These are phyloP conservation scores for Aspergillus brunneoviolaceus DNA, from an alignment of 2,329 filamentous ascomycete species.

Conservation along the genomic window DNA sequence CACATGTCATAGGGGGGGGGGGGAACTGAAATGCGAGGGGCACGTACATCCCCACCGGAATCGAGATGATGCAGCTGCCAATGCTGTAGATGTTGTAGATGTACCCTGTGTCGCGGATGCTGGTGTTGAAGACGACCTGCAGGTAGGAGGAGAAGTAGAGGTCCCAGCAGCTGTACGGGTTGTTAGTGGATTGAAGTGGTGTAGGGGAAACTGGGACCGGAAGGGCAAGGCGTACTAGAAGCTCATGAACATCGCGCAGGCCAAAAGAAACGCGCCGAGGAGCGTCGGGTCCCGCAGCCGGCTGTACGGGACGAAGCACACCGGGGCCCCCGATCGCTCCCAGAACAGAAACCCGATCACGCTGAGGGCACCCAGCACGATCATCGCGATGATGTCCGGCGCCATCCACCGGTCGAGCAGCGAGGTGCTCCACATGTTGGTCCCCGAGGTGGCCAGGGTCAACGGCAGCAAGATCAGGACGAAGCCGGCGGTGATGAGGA, in stretches of 20 bases:
- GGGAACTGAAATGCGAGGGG: neutral
- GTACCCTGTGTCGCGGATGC: constrained; percentile 23
- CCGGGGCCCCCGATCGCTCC: constrained; percentile 22
- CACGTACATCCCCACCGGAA: constrained; percentile 17
- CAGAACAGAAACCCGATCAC: constrained; percentile 21
- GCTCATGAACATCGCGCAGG: constrained; percentile 15
- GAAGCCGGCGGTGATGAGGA: constrained; percentile 30
- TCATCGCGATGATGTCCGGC: constrained; percentile 24
- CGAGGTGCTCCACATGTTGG: constrained; percentile 5
- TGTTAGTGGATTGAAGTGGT: neutral
- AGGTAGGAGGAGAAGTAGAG: constrained; percentile 27
- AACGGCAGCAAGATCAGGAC: constrained; percentile 32
- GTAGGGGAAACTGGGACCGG: neutral
- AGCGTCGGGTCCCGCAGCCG: constrained; percentile 24
- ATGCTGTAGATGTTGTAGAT: constrained; percentile 26
- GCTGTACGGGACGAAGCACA: constrained; percentile 25
- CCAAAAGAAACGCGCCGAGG: constrained; percentile 23
- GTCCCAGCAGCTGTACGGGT: constrained; percentile 11
- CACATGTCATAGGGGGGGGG: no score
- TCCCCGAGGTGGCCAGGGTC: constrained; percentile 23
- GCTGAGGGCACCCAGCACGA: constrained; percentile 18
- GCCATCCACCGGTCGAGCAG: constrained; percentile 24
- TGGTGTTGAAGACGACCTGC: constrained; percentile 24
- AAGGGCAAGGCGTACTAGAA: constrained; percentile 2
- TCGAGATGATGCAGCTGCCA: constrained; percentile 22